phyloP scores from a whole-genome alignment of 148 eudicot genomes.

The Amaranthus hypochondriacus region DNA sequence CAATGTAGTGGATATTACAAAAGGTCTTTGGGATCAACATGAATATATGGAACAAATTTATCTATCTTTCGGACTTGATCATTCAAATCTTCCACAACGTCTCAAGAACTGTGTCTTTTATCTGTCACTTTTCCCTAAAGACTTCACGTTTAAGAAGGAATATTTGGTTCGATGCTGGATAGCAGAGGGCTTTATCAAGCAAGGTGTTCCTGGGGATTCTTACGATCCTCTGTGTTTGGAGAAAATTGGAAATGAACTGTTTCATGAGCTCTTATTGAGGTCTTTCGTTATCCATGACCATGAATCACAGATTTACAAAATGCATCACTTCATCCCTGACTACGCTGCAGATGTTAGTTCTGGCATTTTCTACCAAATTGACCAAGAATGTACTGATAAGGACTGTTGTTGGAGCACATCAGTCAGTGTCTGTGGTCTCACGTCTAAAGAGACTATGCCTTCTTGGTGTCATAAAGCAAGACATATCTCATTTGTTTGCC shows the following conservation, averaged over 20 bases:
- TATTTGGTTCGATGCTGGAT: slow-evolving; percentile 1
- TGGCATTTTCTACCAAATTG: too few relatives aligned
- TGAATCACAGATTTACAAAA: neutral
- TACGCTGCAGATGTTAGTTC: neutral
- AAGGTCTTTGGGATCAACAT: neutral
- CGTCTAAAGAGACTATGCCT: too few relatives aligned
- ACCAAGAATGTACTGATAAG: neutral
- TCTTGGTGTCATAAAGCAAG: neutral
- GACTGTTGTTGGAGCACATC: neutral
- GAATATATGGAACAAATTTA: neutral
- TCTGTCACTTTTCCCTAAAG: slow-evolving; percentile 13
- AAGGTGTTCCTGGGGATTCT: neutral
- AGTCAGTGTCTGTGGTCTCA: too few relatives aligned
- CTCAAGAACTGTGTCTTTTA: slow-evolving; percentile 13
- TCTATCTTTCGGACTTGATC: neutral
- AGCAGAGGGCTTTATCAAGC: neutral
- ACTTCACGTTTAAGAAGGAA: slow-evolving; percentile 2
- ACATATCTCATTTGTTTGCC: neutral
- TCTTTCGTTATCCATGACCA: neutral
- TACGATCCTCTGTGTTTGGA: neutral
- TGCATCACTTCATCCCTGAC: neutral
- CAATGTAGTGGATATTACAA: neutral
- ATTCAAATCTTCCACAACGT: neutral
- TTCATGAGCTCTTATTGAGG: neutral
- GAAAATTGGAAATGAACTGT: neutral